phyloP scores from a whole-genome alignment of 2,329 filamentous ascomycete genomes.

The Penicillium sp. region DNA sequence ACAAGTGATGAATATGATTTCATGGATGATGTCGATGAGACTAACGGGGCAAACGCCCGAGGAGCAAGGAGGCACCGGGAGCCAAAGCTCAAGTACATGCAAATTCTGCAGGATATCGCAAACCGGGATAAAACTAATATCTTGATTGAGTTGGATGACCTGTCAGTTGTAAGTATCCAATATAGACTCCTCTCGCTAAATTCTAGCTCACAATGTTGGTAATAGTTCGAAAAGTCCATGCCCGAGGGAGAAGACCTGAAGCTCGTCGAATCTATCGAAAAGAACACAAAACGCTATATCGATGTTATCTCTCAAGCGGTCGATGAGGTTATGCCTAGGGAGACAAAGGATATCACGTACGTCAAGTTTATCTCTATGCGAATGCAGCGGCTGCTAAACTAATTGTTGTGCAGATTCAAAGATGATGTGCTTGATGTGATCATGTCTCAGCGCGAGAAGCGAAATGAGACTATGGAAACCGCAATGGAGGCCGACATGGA shows the following conservation, averaged over 20 bases:
- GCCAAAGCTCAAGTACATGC: slow-evolving; percentile 82
- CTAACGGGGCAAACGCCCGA: slow-evolving; percentile 40
- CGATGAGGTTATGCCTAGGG: slow-evolving; percentile 78
- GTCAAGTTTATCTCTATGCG: slow-evolving; percentile 24
- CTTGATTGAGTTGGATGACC: slow-evolving; percentile 83
- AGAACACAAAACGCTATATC: slow-evolving; percentile 92
- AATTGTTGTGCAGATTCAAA: slow-evolving; percentile 67
- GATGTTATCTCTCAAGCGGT: slow-evolving; percentile 86
- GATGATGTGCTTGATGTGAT: slow-evolving; percentile 96
- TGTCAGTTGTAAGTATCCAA: slow-evolving; percentile 63
- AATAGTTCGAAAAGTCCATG: slow-evolving; percentile 70
- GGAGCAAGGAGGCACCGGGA: slow-evolving; percentile 51
- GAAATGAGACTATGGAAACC: slow-evolving; percentile 73
- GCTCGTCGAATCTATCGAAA: slow-evolving; percentile 74
- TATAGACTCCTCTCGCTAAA: neutral
- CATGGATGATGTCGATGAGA: slow-evolving; percentile 75
- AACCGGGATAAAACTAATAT: slow-evolving; percentile 76
- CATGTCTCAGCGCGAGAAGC: slow-evolving; percentile 83
- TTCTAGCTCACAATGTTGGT: slow-evolving; percentile 3
- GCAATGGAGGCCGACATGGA: slow-evolving; percentile 65
- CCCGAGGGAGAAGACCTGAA: slow-evolving; percentile 67
- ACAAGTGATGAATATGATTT: slow-evolving; percentile 89
- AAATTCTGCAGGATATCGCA: slow-evolving; percentile 80
- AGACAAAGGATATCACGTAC: slow-evolving; percentile 73
- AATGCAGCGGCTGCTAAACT: slow-evolving; percentile 10